Base-by-base conservation (phyloP, 306 rosid genomes). In the Arachis stenosperma region DNA sequence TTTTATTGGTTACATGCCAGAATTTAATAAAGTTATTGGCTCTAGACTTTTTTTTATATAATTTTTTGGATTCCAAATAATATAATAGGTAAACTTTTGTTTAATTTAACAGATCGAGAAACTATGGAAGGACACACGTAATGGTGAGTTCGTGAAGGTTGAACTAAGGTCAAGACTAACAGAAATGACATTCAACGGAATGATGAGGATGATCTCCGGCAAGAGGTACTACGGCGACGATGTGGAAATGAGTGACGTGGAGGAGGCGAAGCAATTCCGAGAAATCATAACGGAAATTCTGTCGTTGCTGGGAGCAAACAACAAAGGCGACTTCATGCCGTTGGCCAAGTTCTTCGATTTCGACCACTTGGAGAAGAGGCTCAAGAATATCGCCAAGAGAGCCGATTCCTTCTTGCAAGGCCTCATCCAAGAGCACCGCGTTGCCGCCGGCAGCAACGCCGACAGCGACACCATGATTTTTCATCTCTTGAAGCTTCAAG, bases 181-280 rank as follows among this genome's bases (percentile, higher is more conserved):
- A 30, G 82, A 73, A 65, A 79, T 73, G 78, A 73, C 82, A 2
- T 79, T 72, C 39, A 79, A 79, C 53, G 17, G 4, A 2, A 60
- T 73, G 74, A 79, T 79, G 82, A 79, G 75, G 40, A 79, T 79
- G 82, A 73, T 79, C 1, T 72, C 82, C 0, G 78, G 78, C 39
- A 65, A 72, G 55, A 33, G 78, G 12, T 78, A 71, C 39, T 79
- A 72, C 2, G 82, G 70, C 0, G 65, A 72, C 1, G 75, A 79
- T 6, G 3, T 10, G 1, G 78, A 78, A 2, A 74, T 65, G 37
- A n/a, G 17, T 0, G 64, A 72, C 0, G 69, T 14, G 1, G 69
- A 72, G 17, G 57, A 71, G 15, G 82, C 82, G 0, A 57, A 12
- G n/a, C 78, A 79, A 11, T 79, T 79, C 9, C 72, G 75, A 8